These are phyloP conservation scores for Linum tenue DNA, from an alignment of 345 rosid genomes.

Conservation along the genomic window DNA sequence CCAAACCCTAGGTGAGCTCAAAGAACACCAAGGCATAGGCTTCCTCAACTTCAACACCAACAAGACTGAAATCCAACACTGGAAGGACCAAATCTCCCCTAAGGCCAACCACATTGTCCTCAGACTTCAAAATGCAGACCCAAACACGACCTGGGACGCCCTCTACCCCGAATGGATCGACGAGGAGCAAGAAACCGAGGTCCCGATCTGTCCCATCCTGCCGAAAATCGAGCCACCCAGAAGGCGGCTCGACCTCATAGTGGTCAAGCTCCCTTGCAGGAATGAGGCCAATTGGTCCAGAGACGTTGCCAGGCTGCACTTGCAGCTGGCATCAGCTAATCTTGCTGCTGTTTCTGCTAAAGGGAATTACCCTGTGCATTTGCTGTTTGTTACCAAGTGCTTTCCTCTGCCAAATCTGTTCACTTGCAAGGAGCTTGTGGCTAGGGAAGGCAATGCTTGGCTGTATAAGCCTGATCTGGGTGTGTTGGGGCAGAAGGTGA, in stretches of 20 bases:
- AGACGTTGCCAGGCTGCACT: slow-evolving; percentile 23
- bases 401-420: slow-evolving; percentile 25
- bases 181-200: slow-evolving; percentile 25
- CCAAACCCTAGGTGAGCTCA: slow-evolving; percentile 4
- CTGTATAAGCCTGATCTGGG: slow-evolving; percentile 20
- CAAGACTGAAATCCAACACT: slow-evolving; percentile 11
- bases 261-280: slow-evolving; percentile 24
- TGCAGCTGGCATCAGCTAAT: slow-evolving; percentile 23
- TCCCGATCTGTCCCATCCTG: slow-evolving; percentile 22
- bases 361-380: slow-evolving; percentile 19
- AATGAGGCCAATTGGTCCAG: slow-evolving; percentile 24
- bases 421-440: slow-evolving; percentile 23
- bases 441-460: slow-evolving; percentile 21
- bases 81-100: slow-evolving; percentile 16
- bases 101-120: slow-evolving; percentile 10
- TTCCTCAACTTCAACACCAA: slow-evolving; percentile 25
- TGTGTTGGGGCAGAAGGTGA: slow-evolving; percentile 20
- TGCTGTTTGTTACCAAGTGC: slow-evolving; percentile 19
- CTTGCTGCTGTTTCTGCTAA: slow-evolving; percentile 24
- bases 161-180: slow-evolving; percentile 31
- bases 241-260: slow-evolving; percentile 24
- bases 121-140: slow-evolving; percentile 16
- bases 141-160: slow-evolving; percentile 22
- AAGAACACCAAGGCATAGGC: slow-evolving; percentile 17
- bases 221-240: slow-evolving; percentile 17